Conservation (phyloP, 805 yeast species). For the Saitoella complicata region DNA sequence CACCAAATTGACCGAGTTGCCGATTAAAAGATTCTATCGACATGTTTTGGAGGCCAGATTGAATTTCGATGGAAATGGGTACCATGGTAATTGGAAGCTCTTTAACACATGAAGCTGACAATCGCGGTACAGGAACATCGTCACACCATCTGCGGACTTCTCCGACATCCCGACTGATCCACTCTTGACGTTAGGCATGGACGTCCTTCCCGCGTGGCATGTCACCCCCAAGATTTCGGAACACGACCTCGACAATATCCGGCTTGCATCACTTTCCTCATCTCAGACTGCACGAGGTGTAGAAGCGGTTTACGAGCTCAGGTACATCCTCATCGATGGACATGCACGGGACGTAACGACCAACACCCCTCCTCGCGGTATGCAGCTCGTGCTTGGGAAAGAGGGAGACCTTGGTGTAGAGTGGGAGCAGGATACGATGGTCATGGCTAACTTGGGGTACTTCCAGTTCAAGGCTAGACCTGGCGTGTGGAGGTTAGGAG, state of each 20-base stretch:
- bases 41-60: conserved; percentile 27
- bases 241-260: conserved; percentile 50
- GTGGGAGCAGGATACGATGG: conserved; percentile 37
- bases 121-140: background rate
- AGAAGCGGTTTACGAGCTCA: conserved; percentile 34
- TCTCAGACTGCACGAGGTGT: conserved; percentile 19
- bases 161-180: conserved; percentile 34
- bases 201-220: conserved; percentile 56
- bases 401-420: conserved; percentile 12
- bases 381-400: conserved; percentile 28
- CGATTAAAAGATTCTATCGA: conserved; percentile 44
- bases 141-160: conserved; percentile 19
- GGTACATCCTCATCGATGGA: conserved; percentile 52
- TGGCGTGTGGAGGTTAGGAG: conserved; percentile 44
- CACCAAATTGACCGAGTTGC: conserved; percentile 24
- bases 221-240: conserved; percentile 34
- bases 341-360: conserved; percentile 33
- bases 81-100: background rate
- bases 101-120: background rate
- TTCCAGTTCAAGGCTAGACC: conserved; percentile 62
- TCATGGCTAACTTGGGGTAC: conserved; percentile 74
- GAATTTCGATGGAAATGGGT: conserved; percentile 18
- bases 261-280: conserved; percentile 24
- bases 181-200: conserved; percentile 39
- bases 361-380: conserved; percentile 34